Evolutionary conservation across 2,329 filamentous ascomycete species (phyloP).

Genomic region (Fusarium nanum): DNA sequence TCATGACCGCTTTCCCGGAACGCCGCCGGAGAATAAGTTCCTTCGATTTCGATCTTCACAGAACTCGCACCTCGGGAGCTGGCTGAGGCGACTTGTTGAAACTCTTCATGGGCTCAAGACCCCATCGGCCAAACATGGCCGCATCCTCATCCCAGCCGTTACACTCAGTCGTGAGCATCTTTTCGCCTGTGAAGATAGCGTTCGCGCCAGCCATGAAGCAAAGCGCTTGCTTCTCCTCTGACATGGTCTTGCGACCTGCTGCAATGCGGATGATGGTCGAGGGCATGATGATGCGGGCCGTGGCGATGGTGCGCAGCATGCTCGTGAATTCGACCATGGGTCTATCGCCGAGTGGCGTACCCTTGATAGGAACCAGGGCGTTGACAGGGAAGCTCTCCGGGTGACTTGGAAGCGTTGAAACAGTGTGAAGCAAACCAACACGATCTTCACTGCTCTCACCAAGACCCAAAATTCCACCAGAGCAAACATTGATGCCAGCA

Average conservation of each 20-base stretch:
- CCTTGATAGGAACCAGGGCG: conserved; percentile 89
- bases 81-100: conserved; percentile 53
- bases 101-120: conserved; percentile 79
- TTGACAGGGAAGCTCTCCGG: conserved; percentile 94
- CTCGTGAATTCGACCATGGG: conserved; percentile 80
- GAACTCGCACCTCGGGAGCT: conserved; percentile 43
- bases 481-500: conserved; percentile 90
- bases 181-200: conserved; percentile 94
- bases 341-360: conserved; percentile 83
- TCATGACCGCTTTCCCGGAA: conserved; percentile 19
- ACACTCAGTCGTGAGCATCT: conserved; percentile 93
- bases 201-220: conserved; percentile 94
- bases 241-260: conserved; percentile 84
- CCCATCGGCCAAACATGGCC: conserved; percentile 85
- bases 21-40: conserved; percentile 18
- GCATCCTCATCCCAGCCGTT: conserved; percentile 92
- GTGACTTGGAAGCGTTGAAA: conserved; percentile 82
- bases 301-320: conserved; percentile 84
- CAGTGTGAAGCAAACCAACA: conserved; percentile 84
- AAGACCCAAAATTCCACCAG: conserved; percentile 86
- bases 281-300: conserved; percentile 85
- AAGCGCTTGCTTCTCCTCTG: conserved; percentile 87
- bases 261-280: conserved; percentile 88
- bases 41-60: conserved; percentile 14
- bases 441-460: conserved; percentile 84